A percentile compares a stretch with the other conserved stretches of the same genome.
Evolutionary conservation across 257 asterid species (phyloP).

Genomic region (Fraxinus quadrangulata): DNA sequence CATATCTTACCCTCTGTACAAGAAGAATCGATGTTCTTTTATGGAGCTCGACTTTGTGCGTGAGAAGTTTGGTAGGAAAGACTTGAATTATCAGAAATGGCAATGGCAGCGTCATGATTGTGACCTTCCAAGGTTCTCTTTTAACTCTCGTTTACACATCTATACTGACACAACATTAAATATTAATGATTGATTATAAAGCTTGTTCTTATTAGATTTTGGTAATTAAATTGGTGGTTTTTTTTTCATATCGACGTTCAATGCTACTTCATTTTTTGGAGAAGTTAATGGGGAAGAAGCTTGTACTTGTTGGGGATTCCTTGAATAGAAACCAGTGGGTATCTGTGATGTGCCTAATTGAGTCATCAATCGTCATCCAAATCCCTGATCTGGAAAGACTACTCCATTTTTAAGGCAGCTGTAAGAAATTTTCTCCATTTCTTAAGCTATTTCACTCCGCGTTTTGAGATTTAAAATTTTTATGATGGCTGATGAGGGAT

Average conservation of each 20-base stretch:
- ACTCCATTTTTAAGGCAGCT: conserved; percentile 23
- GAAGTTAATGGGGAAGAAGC: conserved; percentile 39
- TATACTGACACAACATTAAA: neutral
- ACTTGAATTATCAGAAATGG: conserved; percentile 38
- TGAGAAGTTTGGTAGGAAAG: no score
- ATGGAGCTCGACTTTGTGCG: no score
- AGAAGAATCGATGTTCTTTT: no score
- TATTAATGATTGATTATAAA: neutral
- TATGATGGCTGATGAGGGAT: no score
- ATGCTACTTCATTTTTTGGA: conserved; percentile 36
- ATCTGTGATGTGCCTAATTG: conserved; percentile 41
- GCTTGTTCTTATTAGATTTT: neutral
- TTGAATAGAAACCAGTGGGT: conserved; percentile 43
- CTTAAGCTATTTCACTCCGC: no score
- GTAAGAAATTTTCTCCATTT: conserved; percentile 16
- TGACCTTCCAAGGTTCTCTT: conserved; percentile 42
- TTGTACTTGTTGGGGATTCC: conserved; percentile 48
- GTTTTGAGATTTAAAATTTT: no score
- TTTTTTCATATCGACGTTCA: conserved; percentile 28
- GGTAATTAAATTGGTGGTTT: conserved; percentile 24
- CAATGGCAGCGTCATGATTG: conserved; percentile 44
- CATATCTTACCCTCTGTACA: no score
- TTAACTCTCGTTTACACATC: neutral
- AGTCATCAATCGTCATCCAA: conserved; percentile 22
- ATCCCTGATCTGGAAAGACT: neutral